Base-by-base conservation (phyloP, 2,329 filamentous ascomycete genomes). In the Colletotrichum scovillei region DNA sequence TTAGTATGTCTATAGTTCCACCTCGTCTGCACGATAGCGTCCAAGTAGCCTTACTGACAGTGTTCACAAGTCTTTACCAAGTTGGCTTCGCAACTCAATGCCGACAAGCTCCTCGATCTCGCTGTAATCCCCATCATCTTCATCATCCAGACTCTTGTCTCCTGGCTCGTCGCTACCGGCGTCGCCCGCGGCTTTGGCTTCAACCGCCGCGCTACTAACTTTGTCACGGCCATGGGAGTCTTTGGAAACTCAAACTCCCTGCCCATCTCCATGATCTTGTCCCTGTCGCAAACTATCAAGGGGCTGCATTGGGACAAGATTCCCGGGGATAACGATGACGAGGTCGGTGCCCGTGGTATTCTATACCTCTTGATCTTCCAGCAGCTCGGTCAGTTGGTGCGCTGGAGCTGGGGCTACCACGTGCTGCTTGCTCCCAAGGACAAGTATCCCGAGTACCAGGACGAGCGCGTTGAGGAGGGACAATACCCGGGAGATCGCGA, bases 241-340 rank as follows among this genome's bases (percentile, higher is more conserved):
- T 99, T 99, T 82, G 97, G 96, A 78, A 99, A 99, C 82, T 98
- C 96, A 42, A 99, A 99, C 84, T 98, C 97, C 22, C 89, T 99
- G 24, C 97, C 97, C 0, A 98, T 99, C 74, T 99, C 97, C 0
- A 91, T 99, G 69, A 95, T 99, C 75, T 90, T 98, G 70, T 98
- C 96, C 9, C 89, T 99, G 12, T 97, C 96, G 16, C 94, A 98
- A 81, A 99, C 97, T 0, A 88, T 99, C 69, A 91, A 92, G 78
- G 97, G 97, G 6, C 88, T 99, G 38, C 96, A 98, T 81, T 99
- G 97, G 97, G 93, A 96, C 83, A 93, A 91, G 76, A 91, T 98
- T 63, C 94, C 94, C 0, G 93, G 94, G 67, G 97, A 99, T 78
- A 98, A 97, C 79, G 96, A 98, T 79, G 94, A 97, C 72, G 95